Conservation (phyloP, 371 early-diverging fungal genomes). For the Phascolomyces articulosus region DNA sequence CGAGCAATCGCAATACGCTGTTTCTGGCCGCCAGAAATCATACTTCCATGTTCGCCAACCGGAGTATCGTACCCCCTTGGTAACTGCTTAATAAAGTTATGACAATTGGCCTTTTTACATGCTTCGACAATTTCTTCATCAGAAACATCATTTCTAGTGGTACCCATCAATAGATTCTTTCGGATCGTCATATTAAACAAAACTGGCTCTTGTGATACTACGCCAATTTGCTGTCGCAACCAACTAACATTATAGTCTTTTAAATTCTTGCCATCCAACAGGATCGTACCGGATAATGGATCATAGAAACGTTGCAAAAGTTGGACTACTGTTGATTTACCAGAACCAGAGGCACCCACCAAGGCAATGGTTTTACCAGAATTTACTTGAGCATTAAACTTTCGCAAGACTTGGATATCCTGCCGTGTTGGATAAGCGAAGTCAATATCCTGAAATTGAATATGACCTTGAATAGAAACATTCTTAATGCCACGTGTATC, state of each 20-base stretch:
- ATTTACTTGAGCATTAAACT: conserved; percentile 61
- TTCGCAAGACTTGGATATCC: conserved; percentile 62
- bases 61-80: conserved; percentile 77
- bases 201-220: conserved; percentile 68
- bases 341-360: conserved; percentile 56
- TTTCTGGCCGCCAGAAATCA: conserved; percentile 80
- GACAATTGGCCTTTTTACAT: conserved; percentile 71
- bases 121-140: conserved; percentile 50
- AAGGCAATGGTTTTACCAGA: conserved; percentile 71
- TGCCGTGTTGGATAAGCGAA: conserved; percentile 73
- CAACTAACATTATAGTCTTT: conserved; percentile 48
- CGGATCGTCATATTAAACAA: conserved; percentile 60
- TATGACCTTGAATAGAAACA: conserved; percentile 44
- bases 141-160: conserved; percentile 22
- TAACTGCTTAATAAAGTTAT: conserved; percentile 73
- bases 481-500: conserved; percentile 50
- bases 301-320: conserved; percentile 82
- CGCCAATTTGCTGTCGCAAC: conserved; percentile 52
- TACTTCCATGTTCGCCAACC: conserved; percentile 65
- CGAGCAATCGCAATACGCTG: conserved; percentile 78
- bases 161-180: conserved; percentile 47
- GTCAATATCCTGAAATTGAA: conserved; percentile 49
- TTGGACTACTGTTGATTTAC: conserved; percentile 68
- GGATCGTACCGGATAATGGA: conserved; percentile 24
- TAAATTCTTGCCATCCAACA: conserved; percentile 48